Conservation (phyloP, 495 filamentous ascomycete species). For the Pyrenula aspistea region DNA sequence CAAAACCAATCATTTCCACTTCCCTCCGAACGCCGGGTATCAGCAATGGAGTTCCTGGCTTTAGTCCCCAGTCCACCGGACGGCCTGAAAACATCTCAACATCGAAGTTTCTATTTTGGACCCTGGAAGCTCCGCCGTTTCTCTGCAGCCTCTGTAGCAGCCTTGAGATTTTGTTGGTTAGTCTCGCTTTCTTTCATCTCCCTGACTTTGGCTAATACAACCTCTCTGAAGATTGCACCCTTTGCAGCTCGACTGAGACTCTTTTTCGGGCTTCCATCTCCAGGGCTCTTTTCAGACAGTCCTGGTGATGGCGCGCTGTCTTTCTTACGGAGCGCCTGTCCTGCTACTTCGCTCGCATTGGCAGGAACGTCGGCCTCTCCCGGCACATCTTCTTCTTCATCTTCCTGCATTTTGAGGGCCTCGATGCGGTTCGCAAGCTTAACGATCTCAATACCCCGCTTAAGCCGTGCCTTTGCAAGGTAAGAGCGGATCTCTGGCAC, state of each 20-base stretch:
- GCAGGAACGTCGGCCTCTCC: slow-evolving; percentile 15
- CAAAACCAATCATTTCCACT: too few relatives aligned
- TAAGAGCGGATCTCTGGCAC: slow-evolving; percentile 94
- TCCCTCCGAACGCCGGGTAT: background rate
- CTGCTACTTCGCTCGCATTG: slow-evolving; percentile 17
- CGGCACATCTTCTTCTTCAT: slow-evolving; percentile 66
- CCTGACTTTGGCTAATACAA: slow-evolving; percentile 91
- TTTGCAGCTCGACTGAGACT: slow-evolving; percentile 67
- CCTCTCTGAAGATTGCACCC: slow-evolving; percentile 89
- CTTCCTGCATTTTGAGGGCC: slow-evolving; percentile 89
- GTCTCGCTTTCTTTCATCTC: slow-evolving; percentile 86
- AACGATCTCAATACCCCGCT: slow-evolving; percentile 91
- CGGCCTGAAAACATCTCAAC: too few relatives aligned
- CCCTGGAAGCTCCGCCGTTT: slow-evolving; percentile 12
- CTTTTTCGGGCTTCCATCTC: slow-evolving; percentile 35
- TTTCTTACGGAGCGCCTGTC: slow-evolving; percentile 1
- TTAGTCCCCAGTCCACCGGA: too few relatives aligned
- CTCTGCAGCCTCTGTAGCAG: slow-evolving; percentile 30
- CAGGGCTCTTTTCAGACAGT: slow-evolving; percentile 3
- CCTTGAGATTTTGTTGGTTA: slow-evolving; percentile 49
- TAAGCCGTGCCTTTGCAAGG: slow-evolving; percentile 79
- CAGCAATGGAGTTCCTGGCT: too few relatives aligned
- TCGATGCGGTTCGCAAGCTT: slow-evolving; percentile 97
- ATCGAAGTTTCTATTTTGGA: background rate
- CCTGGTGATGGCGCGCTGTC: slow-evolving; percentile 6